Evolutionary conservation across 2,329 filamentous ascomycete genomes (phyloP), one percentile per base, ranked within the genome.

Genomic region (Colletotrichum siamense): DNA sequence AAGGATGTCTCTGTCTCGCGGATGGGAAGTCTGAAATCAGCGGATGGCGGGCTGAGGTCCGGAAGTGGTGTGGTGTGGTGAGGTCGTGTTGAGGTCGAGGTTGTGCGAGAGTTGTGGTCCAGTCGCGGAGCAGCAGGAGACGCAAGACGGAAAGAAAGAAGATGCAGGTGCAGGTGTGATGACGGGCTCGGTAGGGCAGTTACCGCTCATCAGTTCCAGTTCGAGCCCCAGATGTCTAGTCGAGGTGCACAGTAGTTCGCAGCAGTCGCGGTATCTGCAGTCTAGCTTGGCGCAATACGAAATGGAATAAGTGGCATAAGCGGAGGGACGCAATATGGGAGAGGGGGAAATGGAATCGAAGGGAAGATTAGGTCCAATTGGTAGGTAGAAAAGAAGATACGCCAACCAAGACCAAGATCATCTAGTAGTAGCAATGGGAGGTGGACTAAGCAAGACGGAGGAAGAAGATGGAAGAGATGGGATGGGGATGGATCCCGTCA

Each of bases 31-130:
- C n/a, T 26, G 39, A 68, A 57, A 49, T 64, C 69, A 55, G 61
- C 57, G 59, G 59, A 76, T 59, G 70, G 65, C 49, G 65, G 70
- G 24, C 36, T 69, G 18, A 28, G 16, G 44, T 61, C 70, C 70
- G 64, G 74, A 76, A 76, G 64, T 65, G 65, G 70, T 74, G 59
- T 74, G 74, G 70, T 61, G 59, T 44, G 34, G 34, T 44, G 15
- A 15, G 28, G 62, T 65, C 44, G 65, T 30, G 65, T 57, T 34
- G 64, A 52, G 59, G 64, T 52, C 28, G 44, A 49, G 8, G 64
- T 67, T 52, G 39, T 26, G 36, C 16, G 22, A 39, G 34, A 66
- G 24, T 39, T 8, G 59, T 26, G 32, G 30, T 26, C 30, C 30
- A 68, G 49, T 57, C 18, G 22, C 26, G 55, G 30, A 36, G 18